Percentiles rank a stretch among this genome's conserved stretches.
phyloP scores from a whole-genome alignment of 257 asterid genomes.

The Salvia miltiorrhiza region DNA sequence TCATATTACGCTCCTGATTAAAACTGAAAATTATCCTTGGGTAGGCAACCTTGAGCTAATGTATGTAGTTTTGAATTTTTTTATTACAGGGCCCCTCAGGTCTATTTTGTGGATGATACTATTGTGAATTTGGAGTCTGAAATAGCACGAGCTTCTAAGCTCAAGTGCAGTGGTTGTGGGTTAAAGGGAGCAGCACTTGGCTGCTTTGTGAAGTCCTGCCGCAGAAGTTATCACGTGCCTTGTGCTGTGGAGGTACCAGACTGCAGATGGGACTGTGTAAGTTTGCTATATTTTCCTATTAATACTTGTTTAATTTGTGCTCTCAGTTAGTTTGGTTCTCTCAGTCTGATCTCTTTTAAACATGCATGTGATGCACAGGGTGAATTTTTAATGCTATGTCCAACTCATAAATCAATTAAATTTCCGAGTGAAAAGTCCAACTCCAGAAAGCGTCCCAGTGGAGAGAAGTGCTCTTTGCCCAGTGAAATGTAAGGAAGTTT shows the following conservation, averaged over 20 bases:
- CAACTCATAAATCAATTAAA: slow-evolving; percentile 55
- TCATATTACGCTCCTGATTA: background rate
- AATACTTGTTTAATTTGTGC: slow-evolving; percentile 4
- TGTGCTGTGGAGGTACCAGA: slow-evolving; percentile 65
- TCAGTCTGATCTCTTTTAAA: slow-evolving; percentile 5
- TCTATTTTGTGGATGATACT: slow-evolving; percentile 59
- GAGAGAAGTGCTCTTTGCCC: slow-evolving; percentile 26
- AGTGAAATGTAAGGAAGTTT: slow-evolving; percentile 39
- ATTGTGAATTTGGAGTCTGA: slow-evolving; percentile 79
- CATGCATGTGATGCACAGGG: slow-evolving; percentile 44
- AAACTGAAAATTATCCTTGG: background rate
- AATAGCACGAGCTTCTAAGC: slow-evolving; percentile 83
- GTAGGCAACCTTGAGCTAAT: slow-evolving; percentile 11
- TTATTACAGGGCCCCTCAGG: slow-evolving; percentile 76
- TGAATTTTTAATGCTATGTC: slow-evolving; percentile 71
- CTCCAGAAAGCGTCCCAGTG: slow-evolving; percentile 31
- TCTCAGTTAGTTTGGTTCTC: background rate
- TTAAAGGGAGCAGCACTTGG: slow-evolving; percentile 96
- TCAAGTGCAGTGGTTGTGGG: slow-evolving; percentile 86
- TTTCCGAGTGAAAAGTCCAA: slow-evolving; percentile 72
- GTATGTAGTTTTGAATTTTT: background rate
- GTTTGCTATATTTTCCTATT: slow-evolving; percentile 20
- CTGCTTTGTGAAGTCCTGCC: slow-evolving; percentile 76
- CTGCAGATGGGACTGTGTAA: slow-evolving; percentile 91
- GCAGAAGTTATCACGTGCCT: slow-evolving; percentile 83